Percentiles rank a stretch among this genome's conserved stretches.
phyloP scores from a whole-genome alignment of 345 rosid genomes.

The Rhodamnia argentea region DNA sequence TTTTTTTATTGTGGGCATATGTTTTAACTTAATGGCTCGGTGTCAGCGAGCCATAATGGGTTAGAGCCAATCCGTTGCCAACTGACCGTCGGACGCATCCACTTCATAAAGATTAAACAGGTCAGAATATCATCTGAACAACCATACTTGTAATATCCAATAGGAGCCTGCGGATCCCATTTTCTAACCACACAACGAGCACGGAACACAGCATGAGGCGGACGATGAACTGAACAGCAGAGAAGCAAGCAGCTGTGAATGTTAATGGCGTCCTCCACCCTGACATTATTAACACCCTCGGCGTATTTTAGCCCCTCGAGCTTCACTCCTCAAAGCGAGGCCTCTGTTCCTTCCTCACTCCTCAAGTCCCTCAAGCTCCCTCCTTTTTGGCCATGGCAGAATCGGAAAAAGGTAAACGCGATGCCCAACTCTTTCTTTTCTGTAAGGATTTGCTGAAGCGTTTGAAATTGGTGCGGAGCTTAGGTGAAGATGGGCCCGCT shows the following conservation, averaged over 20 bases:
- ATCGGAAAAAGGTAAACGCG: constrained; percentile 16
- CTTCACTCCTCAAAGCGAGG: constrained; percentile 20
- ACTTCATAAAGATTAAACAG: neutral
- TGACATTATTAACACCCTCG: neutral
- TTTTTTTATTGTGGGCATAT: no score
- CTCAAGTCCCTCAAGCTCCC: constrained; percentile 60
- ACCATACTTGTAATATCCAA: neutral
- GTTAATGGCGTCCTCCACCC: constrained; percentile 40
- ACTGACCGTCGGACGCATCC: no score
- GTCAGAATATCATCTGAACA: neutral
- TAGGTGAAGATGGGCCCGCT: constrained; percentile 86
- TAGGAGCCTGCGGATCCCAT: neutral
- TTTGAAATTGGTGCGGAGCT: neutral
- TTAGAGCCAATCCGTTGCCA: neutral
- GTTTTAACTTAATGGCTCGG: neutral
- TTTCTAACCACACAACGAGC: neutral
- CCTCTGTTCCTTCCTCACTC: constrained; percentile 16
- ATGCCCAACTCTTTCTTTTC: neutral
- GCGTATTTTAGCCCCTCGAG: constrained; percentile 16
- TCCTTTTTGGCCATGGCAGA: constrained; percentile 86
- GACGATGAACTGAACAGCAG: neutral
- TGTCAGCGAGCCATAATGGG: neutral
- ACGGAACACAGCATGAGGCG: neutral
- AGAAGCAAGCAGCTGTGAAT: neutral
- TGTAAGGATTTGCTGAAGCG: neutral